A percentile compares a stretch with the other conserved stretches of the same genome.
Evolutionary conservation across 306 rosid genomes (phyloP).

Genomic region (Glycine latifolia): DNA sequence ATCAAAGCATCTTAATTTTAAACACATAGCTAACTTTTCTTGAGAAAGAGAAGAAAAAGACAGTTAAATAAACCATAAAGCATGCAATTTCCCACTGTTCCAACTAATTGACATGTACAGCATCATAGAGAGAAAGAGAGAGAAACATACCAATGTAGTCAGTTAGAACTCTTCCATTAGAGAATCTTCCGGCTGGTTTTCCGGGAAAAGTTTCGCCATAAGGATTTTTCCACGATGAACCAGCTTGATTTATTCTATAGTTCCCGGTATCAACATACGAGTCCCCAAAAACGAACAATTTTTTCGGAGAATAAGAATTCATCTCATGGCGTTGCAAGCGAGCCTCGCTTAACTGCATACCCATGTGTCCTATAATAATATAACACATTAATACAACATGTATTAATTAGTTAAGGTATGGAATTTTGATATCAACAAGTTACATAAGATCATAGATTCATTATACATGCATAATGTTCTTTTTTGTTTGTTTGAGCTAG

Average conservation of each 20-base stretch:
- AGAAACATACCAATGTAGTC: conserved; percentile 42
- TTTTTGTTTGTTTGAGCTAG: not conserved
- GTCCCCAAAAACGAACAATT: conserved; percentile 48
- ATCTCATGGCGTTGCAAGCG: not conserved
- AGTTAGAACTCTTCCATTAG: conserved; percentile 41
- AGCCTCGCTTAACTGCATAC: conserved; percentile 33
- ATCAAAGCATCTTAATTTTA: not conserved
- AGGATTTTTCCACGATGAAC: conserved; percentile 43
- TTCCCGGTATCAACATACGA: conserved; percentile 46
- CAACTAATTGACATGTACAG: not conserved
- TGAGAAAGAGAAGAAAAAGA: not conserved
- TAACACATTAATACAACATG: not conserved
- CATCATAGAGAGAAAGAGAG: not conserved
- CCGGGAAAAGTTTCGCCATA: conserved; percentile 41
- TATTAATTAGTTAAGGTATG: no score
- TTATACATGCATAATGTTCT: not conserved
- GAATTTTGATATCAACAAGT: no score
- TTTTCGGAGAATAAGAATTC: not conserved
- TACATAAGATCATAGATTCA: not conserved
- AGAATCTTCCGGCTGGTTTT: conserved; percentile 45
- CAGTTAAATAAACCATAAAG: not conserved
- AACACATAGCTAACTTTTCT: not conserved
- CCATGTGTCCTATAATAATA: conserved; percentile 26
- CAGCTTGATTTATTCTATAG: not conserved
- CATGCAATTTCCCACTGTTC: not conserved